Conservation (phyloP, 2,329 filamentous ascomycete genomes). For the Trichoderma gracile region DNA sequence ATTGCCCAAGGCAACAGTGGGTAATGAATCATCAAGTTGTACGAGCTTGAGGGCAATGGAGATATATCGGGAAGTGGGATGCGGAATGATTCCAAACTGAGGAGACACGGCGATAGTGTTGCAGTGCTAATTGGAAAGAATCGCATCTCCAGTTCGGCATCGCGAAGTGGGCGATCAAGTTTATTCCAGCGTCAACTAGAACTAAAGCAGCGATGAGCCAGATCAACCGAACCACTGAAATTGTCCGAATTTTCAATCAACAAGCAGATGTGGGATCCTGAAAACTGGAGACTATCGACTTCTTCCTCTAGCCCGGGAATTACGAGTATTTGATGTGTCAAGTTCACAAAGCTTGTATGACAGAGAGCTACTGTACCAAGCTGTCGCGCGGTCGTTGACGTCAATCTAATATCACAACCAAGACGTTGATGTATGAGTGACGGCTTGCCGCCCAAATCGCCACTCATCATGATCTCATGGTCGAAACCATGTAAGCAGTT, state of each 20-base stretch:
- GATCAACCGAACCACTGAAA: background rate
- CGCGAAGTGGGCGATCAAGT: no score
- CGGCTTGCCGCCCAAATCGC: background rate
- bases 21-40: background rate
- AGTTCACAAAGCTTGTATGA: background rate
- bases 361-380: no score
- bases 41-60: background rate
- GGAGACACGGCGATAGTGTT: no score
- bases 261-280: no score
- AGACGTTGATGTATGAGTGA: slow-evolving; percentile 5
- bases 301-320: no score
- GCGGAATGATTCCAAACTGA: no score
- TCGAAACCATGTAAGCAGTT: background rate
- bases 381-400: background rate
- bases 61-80: background rate
- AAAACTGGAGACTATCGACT: no score
- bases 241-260: background rate
- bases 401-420: slow-evolving; percentile 18
- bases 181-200: background rate
- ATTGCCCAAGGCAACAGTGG: background rate
- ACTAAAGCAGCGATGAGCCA: background rate
- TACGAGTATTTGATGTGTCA: no score
- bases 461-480: background rate
- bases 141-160: no score
- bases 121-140: no score